Base-by-base conservation (phyloP, 306 rosid species). In the Psophocarpus tetragonolobus region DNA sequence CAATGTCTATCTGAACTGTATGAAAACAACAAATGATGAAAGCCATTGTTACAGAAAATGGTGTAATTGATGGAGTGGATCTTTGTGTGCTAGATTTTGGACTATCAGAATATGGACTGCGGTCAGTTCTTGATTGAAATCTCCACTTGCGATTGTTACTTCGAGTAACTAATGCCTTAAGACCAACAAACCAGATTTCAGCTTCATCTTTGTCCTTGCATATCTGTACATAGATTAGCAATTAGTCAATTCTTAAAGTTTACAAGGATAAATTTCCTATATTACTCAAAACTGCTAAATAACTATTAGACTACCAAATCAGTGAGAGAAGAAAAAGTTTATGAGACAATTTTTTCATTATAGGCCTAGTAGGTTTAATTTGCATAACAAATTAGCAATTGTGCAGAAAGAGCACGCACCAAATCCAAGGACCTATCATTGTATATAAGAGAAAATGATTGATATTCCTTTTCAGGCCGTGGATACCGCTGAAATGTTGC, bases 141-240 rank as follows among this genome's bases (percentile, higher is more conserved):
- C 88, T 88, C 87, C 87, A 78, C 84, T 84, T 88, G 76, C 84
- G 81, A 74, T 21, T 48, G 81, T 75, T 85, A 72, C 92, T 88
- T 73, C 90, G 93, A 41, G 79, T 78, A 73, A 91, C 84, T 80
- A 95, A 79, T 57, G 96, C 97, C 85, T 91, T 95, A 21, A 95
- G 97, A 84, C 97, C 97, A 45, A 84, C 96, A 92, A 92, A 87
- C 99, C 99, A 95, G 47, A 88, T 89, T 85, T 95, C 99, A 77
- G 97, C 99, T 87, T 95, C 99, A 8, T 89, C 97, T 89, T 95
- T 95, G 87, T 95, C 99, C 83, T 95, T 95, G 82, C 99, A 95
- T 76, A 95, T 92, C 99, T 95, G 89, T 69, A 79, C 87, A 87
- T 30, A 77, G 29, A 83, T 73, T 65, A 78, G 47, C n/a, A 72